Evolutionary conservation across 495 filamentous ascomycete genomes (phyloP).

Genomic region (Sporormia fimetaria): DNA sequence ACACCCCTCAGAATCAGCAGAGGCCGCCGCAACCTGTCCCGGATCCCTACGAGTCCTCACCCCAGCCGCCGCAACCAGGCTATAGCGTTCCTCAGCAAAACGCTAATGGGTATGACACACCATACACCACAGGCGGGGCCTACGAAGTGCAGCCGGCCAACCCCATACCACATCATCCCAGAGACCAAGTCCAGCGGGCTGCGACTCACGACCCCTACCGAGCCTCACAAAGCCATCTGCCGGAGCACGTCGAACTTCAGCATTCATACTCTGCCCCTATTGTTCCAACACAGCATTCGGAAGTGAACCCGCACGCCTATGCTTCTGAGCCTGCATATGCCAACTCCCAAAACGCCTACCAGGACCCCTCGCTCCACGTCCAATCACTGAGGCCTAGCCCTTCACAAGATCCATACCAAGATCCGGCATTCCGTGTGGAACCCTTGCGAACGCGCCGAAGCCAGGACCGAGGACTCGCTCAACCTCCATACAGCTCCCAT

Average conservation of each 20-base stretch:
- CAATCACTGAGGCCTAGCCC: background rate
- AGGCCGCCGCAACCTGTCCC: background rate
- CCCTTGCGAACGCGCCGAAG: slow-evolving; percentile 13
- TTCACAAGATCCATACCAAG: slow-evolving; percentile 4
- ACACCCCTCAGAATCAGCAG: slow-evolving; percentile 14
- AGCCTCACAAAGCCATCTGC: slow-evolving; percentile 10
- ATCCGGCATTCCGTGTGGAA: slow-evolving; percentile 17
- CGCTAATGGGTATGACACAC: slow-evolving; percentile 16
- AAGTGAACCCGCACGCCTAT: slow-evolving; percentile 5
- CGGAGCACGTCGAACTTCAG: slow-evolving; percentile 12
- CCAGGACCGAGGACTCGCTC: slow-evolving; percentile 3
- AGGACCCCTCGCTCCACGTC: too few species aligned
- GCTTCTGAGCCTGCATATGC: too few species aligned
- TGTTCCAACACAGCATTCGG: slow-evolving; percentile 15
- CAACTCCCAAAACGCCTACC: too few species aligned
- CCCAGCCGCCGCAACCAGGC: background rate
- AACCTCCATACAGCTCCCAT: slow-evolving; percentile 12
- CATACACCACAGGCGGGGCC: slow-evolving; percentile 20
- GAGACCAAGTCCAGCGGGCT: slow-evolving; percentile 8
- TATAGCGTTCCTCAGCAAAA: slow-evolving; percentile 2
- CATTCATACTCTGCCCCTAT: slow-evolving; percentile 27
- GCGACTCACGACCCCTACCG: slow-evolving; percentile 12
- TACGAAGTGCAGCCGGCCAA: slow-evolving; percentile 22
- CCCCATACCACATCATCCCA: slow-evolving; percentile 4
- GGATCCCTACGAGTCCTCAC: slow-evolving; percentile 6